These are phyloP conservation scores for Rhizophora apiculata DNA, from an alignment of 345 rosid genomes.

Conservation along the genomic window DNA sequence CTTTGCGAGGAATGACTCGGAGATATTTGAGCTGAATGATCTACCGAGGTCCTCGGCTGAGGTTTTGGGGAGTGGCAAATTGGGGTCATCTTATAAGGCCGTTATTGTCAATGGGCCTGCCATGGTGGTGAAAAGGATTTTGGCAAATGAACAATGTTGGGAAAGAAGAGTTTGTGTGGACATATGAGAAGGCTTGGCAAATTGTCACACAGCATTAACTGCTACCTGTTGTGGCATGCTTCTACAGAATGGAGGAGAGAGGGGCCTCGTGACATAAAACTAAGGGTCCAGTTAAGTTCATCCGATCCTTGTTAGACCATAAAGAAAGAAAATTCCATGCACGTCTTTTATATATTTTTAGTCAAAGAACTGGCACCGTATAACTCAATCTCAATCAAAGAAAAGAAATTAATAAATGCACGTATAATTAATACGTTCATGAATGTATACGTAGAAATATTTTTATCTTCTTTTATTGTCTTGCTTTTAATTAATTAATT, in stretches of 20 bases:
- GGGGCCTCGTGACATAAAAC: too few species aligned
- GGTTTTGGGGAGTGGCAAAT: constrained; percentile 67
- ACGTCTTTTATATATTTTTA: neutral
- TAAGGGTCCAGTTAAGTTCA: too few species aligned
- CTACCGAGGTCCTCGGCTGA: constrained; percentile 79
- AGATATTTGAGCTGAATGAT: constrained; percentile 67
- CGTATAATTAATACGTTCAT: too few species aligned
- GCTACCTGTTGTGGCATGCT: constrained; percentile 64
- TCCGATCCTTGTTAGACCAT: neutral
- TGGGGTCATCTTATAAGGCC: constrained; percentile 85
- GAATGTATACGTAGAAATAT: too few species aligned
- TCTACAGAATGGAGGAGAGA: constrained; percentile 67
- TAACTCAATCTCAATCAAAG: too few species aligned
- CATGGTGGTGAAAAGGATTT: constrained; percentile 77
- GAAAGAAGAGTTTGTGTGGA: constrained; percentile 54
- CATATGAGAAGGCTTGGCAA: constrained; percentile 69
- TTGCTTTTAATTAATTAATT: too few species aligned
- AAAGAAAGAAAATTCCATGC: neutral
- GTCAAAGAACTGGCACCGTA: too few species aligned
- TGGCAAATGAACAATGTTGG: constrained; percentile 56
- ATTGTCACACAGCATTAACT: constrained; percentile 71
- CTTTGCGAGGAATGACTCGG: constrained; percentile 51
- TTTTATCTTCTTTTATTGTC: too few species aligned
- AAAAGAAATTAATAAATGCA: too few species aligned
- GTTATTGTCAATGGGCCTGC: constrained; percentile 46